Evolutionary conservation across 306 rosid genomes (phyloP).

Genomic region (Lagenaria siceraria): DNA sequence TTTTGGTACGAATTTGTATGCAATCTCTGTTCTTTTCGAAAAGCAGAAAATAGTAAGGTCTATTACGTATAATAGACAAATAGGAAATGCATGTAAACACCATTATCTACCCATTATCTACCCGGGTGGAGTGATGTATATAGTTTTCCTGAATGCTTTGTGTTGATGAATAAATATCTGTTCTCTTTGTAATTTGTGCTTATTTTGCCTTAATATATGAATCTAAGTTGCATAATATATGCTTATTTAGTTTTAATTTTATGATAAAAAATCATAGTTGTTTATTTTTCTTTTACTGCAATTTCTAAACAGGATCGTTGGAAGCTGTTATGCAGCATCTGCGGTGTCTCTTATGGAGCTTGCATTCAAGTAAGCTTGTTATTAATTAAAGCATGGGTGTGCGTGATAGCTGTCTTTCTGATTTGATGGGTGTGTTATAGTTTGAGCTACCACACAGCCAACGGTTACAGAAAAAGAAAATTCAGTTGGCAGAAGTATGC

Average conservation of each 20-base stretch:
- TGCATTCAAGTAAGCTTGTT: slow-evolving; percentile 82
- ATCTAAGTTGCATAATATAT: not conserved
- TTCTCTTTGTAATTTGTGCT: not conserved
- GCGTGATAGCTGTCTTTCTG: not conserved
- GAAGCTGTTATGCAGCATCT: slow-evolving; percentile 93
- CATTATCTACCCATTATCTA: too few relatives aligned
- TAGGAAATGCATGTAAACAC: too few relatives aligned
- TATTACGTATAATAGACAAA: not conserved
- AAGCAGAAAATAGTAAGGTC: not conserved
- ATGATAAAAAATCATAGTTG: not conserved
- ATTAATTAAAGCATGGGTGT: slow-evolving; percentile 5
- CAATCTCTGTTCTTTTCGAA: not conserved
- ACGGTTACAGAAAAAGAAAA: not conserved
- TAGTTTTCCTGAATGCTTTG: not conserved
- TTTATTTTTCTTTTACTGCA: slow-evolving; percentile 4
- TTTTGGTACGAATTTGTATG: not conserved
- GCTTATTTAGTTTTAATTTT: not conserved
- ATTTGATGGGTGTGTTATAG: not conserved
- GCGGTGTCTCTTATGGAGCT: slow-evolving; percentile 94
- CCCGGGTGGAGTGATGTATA: not conserved
- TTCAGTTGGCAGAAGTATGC: not conserved
- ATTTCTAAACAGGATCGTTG: slow-evolving; percentile 77
- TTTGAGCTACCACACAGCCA: not conserved
- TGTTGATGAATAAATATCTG: not conserved
- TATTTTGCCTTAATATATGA: not conserved